A percentile compares a stretch with the other conserved stretches of the same genome.
Evolutionary conservation across 2,329 filamentous ascomycete genomes (phyloP).

Genomic region (Zopfia rhizophila): DNA sequence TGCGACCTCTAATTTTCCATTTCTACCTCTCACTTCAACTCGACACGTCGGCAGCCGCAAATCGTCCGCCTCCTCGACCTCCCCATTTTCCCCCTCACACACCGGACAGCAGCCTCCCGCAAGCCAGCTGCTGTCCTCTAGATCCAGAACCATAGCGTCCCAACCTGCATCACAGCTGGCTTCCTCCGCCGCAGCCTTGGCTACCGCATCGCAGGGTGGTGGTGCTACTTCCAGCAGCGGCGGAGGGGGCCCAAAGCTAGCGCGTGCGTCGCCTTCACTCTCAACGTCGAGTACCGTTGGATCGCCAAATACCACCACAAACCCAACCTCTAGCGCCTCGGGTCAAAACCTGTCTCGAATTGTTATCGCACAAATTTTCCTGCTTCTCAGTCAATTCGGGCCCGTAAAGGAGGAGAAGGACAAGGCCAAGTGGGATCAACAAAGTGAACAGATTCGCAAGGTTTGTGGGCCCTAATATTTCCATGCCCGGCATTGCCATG

Average conservation of each 20-base stretch:
- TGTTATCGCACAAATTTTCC: conserved; percentile 92
- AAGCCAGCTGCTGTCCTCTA: conserved; percentile 65
- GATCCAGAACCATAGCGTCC: conserved; percentile 66
- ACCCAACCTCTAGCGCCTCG: conserved; percentile 54
- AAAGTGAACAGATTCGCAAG: conserved; percentile 91
- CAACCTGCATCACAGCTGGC: conserved; percentile 65
- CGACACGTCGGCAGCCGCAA: conserved; percentile 64
- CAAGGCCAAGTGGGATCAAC: conserved; percentile 89
- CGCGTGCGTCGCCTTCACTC: conserved; percentile 69
- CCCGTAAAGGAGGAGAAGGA: conserved; percentile 95
- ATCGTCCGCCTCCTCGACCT: conserved; percentile 65
- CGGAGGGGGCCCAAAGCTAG: conserved; percentile 66
- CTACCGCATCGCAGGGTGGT: conserved; percentile 59
- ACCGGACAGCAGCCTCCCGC: conserved; percentile 65
- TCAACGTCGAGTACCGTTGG: conserved; percentile 64
- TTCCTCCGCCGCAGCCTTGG: conserved; percentile 64
- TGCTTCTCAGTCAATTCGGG: conserved; percentile 76
- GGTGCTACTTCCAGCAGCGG: conserved; percentile 64
- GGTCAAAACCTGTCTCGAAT: conserved; percentile 79
- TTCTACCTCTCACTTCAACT: conserved; percentile 60
- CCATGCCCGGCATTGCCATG: conserved; percentile 1
- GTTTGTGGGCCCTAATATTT: conserved; percentile 62
- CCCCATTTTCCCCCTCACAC: conserved; percentile 64
- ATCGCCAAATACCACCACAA: conserved; percentile 64
- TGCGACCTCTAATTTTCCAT: conserved; percentile 63